phyloP scores from a whole-genome alignment of 768 basidiomycete species.

The Boletus edulis region DNA sequence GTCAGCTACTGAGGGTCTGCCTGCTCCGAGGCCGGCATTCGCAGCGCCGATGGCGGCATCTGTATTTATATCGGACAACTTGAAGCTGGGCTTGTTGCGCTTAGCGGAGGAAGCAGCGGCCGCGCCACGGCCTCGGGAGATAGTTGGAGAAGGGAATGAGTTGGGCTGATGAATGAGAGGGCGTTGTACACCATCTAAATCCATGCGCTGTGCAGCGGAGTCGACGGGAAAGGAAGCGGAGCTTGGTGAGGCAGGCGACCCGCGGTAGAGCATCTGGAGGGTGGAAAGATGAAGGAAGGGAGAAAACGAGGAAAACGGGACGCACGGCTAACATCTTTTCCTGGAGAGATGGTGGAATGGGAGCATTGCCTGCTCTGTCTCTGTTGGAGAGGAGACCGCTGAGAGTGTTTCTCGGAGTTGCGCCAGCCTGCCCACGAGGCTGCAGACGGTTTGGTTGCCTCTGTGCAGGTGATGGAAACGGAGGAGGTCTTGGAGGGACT shows the following conservation, averaged over 20 bases:
- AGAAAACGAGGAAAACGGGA: slow-evolving; percentile 5
- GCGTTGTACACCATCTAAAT: slow-evolving; percentile 28
- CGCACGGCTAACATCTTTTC: slow-evolving; percentile 91
- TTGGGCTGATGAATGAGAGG: slow-evolving; percentile 33
- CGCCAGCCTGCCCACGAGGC: slow-evolving; percentile 6
- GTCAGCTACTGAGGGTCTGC: slow-evolving; percentile 52
- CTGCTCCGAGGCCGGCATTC: slow-evolving; percentile 69
- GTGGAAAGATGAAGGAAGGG: slow-evolving; percentile 15
- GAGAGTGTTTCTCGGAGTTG: slow-evolving; percentile 27
- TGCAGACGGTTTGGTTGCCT: slow-evolving; percentile 18
- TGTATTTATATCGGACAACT: slow-evolving; percentile 60
- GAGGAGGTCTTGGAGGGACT: background rate
- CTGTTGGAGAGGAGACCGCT: slow-evolving; percentile 45
- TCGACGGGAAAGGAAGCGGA: slow-evolving; percentile 36
- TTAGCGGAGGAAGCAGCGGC: slow-evolving; percentile 39
- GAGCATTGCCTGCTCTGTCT: slow-evolving; percentile 46
- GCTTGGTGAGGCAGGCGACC: slow-evolving; percentile 24
- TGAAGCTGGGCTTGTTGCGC: slow-evolving; percentile 54
- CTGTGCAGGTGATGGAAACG: slow-evolving; percentile 1
- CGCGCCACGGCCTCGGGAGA: slow-evolving; percentile 27
- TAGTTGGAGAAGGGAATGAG: slow-evolving; percentile 34
- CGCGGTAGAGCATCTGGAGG: slow-evolving; percentile 48
- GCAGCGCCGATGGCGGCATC: slow-evolving; percentile 51
- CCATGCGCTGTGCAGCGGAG: slow-evolving; percentile 39
- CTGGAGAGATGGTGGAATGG: slow-evolving; percentile 86